A percentile compares a stretch with the other conserved stretches of the same genome.
Conservation (phyloP, 164 flowering plant species). For the Santalum album region DNA sequence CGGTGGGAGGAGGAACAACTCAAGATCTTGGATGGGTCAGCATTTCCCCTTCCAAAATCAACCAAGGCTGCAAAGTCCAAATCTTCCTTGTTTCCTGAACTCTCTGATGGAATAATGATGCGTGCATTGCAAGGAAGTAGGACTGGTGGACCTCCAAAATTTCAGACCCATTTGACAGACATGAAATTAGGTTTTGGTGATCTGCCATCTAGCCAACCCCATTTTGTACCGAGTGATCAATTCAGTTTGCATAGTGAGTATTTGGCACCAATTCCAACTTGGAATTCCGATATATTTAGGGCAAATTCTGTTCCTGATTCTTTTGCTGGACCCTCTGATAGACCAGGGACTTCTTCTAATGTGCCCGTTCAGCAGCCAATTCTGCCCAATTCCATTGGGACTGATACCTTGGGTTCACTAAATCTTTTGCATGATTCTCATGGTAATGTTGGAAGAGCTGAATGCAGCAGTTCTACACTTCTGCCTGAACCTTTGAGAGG, state of each 20-base stretch:
- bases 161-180: slow-evolving; percentile 67
- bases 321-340: slow-evolving; percentile 34
- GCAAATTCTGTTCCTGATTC: slow-evolving; percentile 33
- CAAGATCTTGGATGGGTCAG: slow-evolving; percentile 47
- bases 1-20: slow-evolving; percentile 84
- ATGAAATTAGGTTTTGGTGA: slow-evolving; percentile 71
- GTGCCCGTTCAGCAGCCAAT: slow-evolving; percentile 36
- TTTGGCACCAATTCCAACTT: slow-evolving; percentile 31
- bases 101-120: slow-evolving; percentile 86
- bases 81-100: slow-evolving; percentile 37
- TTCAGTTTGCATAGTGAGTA: slow-evolving; percentile 26
- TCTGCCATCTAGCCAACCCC: slow-evolving; percentile 26
- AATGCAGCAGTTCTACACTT: slow-evolving; percentile 18
- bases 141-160: slow-evolving; percentile 37
- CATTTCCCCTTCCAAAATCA: slow-evolving; percentile 25
- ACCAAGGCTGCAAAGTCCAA: slow-evolving; percentile 24
- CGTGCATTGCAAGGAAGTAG: slow-evolving; percentile 68
- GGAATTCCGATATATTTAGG: slow-evolving; percentile 40
- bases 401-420: slow-evolving; percentile 30
- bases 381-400: slow-evolving; percentile 38
- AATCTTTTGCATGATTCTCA: slow-evolving; percentile 25
- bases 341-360: slow-evolving; percentile 34
- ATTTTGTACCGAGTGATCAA: slow-evolving; percentile 30
- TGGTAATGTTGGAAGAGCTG: slow-evolving; percentile 25
- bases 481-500: slow-evolving; percentile 22